phyloP scores from a whole-genome alignment of 2,329 filamentous ascomycete species.

The Aspergillus arachidicola region DNA sequence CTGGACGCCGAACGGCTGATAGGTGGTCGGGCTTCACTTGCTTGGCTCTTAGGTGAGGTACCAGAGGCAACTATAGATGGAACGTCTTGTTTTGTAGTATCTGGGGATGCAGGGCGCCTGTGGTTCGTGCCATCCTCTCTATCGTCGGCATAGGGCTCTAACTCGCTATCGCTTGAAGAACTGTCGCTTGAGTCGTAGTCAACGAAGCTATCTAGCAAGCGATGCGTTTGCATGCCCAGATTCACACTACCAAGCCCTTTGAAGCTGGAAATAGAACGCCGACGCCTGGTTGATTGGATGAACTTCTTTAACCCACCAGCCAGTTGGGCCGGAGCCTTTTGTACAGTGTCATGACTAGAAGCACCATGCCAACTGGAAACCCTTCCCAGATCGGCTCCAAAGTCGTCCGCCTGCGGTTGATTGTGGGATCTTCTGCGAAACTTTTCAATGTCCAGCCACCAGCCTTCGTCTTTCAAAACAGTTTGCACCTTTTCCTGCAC shows the following conservation, averaged over 20 bases:
- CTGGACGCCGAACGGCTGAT: conserved; percentile 36
- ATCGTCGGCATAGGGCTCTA: conserved; percentile 45
- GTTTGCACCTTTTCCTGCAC: conserved; percentile 65
- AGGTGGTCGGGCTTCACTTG: conserved; percentile 25
- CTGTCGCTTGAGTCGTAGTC: conserved; percentile 51
- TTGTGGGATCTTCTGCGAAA: conserved; percentile 31
- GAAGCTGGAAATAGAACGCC: conserved; percentile 51
- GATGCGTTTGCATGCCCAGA: conserved; percentile 75
- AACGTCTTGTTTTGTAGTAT: conserved; percentile 13
- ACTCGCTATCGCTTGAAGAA: conserved; percentile 44
- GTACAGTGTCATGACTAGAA: conserved; percentile 54
- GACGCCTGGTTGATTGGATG: conserved; percentile 61
- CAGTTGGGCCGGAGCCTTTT: conserved; percentile 47
- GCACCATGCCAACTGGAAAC: conserved; percentile 55
- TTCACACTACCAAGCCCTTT: conserved; percentile 60
- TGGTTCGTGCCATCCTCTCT: conserved; percentile 33
- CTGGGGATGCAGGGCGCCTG: conserved; percentile 12
- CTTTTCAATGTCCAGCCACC: conserved; percentile 77
- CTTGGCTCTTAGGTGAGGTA: conserved; percentile 25
- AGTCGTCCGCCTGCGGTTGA: conserved; percentile 18
- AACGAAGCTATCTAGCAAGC: conserved; percentile 65
- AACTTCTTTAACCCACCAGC: conserved; percentile 64
- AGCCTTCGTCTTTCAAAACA: conserved; percentile 70
- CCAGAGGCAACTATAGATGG: conserved; percentile 30
- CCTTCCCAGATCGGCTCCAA: conserved; percentile 40